phyloP scores from a whole-genome alignment of 73 alveolate species.

The Tetrahymena elliotti region DNA sequence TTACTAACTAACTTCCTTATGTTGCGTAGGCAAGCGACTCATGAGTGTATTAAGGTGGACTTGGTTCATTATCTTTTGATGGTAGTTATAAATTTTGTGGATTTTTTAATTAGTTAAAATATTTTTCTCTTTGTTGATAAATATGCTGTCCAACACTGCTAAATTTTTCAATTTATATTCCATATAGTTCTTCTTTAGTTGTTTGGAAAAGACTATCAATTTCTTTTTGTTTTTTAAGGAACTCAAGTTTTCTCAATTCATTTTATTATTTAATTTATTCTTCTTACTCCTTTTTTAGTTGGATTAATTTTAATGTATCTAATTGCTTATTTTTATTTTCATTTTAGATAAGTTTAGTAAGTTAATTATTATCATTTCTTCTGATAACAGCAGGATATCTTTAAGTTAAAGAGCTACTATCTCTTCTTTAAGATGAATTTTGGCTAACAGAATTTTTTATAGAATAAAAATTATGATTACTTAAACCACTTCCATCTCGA shows the following conservation, averaged over 20 bases:
- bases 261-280: background rate
- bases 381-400: background rate
- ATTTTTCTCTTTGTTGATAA: background rate
- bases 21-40: background rate
- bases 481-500: background rate
- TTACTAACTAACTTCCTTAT: background rate
- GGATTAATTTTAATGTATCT: background rate
- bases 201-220: background rate
- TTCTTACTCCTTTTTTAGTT: background rate
- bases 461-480: background rate
- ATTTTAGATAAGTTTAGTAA: no score
- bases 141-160: background rate
- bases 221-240: background rate
- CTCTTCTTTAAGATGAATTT: background rate
- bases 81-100: background rate
- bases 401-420: background rate
- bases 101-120: no score
- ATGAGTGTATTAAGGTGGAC: background rate
- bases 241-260: background rate
- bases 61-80: background rate
- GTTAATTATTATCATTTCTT: background rate
- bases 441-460: background rate
- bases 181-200: background rate
- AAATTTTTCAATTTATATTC: background rate
- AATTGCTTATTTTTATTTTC: background rate